phyloP scores from a whole-genome alignment of 352 stramenopile genomes.

The Pythium oligandrum region DNA sequence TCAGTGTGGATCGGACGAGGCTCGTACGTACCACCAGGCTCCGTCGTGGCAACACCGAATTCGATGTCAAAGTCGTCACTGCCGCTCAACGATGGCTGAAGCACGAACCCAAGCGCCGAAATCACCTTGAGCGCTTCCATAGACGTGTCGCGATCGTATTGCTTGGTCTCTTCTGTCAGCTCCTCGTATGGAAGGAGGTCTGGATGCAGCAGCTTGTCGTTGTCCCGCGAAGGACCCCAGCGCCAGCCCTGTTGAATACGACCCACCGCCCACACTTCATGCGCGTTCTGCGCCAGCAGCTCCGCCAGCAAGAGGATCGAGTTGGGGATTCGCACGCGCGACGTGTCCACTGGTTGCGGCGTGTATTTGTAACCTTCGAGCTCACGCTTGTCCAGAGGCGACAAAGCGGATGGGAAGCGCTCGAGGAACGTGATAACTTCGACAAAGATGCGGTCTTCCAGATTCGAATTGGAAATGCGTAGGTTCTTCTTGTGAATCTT shows the following conservation, averaged over 20 bases:
- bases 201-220: constrained; percentile 59
- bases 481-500: constrained; percentile 57
- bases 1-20: constrained; percentile 62
- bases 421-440: constrained; percentile 78
- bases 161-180: constrained; percentile 70
- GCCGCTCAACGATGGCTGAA: constrained; percentile 38
- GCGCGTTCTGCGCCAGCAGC: constrained; percentile 67
- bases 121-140: constrained; percentile 79
- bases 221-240: constrained; percentile 58
- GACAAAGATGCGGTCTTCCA: constrained; percentile 63
- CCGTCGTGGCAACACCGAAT: constrained; percentile 30
- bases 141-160: constrained; percentile 79
- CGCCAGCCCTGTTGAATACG: constrained; percentile 66
- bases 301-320: constrained; percentile 59
- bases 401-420: constrained; percentile 61
- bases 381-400: constrained; percentile 70
- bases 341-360: constrained; percentile 58
- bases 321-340: constrained; percentile 52
- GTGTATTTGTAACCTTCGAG: constrained; percentile 80
- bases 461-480: constrained; percentile 45
- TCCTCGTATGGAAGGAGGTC: constrained; percentile 71
- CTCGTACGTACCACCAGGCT: constrained; percentile 52
- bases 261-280: constrained; percentile 78
- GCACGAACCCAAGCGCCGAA: constrained; percentile 61
- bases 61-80: constrained; percentile 51